Evolutionary conservation across 495 filamentous ascomycete species (phyloP), one percentile per base, ranked within the genome.

Genomic region (Ramalina peruviana): DNA sequence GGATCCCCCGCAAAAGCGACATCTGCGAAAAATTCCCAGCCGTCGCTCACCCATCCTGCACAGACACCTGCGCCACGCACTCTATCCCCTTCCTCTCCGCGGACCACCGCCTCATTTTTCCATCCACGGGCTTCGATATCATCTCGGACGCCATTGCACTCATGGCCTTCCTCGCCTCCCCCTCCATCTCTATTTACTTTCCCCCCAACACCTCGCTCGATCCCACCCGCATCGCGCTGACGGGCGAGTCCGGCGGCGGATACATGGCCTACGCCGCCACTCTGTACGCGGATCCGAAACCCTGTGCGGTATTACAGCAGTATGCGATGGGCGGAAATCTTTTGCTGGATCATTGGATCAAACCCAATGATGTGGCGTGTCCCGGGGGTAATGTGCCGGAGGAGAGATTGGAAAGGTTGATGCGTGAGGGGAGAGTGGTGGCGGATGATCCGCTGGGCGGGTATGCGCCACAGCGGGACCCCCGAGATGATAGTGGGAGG

Each of bases 211-310:
- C 50, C 23, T 52, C 50, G 15, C 54, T 57, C 19, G 62, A 60
- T 49, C 55, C 46, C 33, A 43, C 52, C 43, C 55, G 58, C 33
- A 60, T 68, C 21, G 64, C 64, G 13, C 62, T 68, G 1, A 56
- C 63, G 3, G 65, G 65, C n/a, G 64, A 63, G 40, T 65, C 64
- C 0, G 65, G 64, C 1, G 65, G 65, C 16, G 65, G 58, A 3
- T 67, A 63, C 45, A 59, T 61, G 10, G 62, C 65, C 20, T 61
- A 60, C 12, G 62, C 65, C n/a, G 65, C 65, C 26, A 62, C 61
- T 41, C 44, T 67, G 1, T 65, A 66, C 25, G 65, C 64, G 4
- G n/a, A 39, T 0, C 65, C 65, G 15, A 64, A 55, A 17, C 65
- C 65, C 0, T 58, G 59, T 5, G 65, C 56, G 1, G 42, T 67